Percentiles rank a stretch among this genome's conserved stretches.
Conservation (phyloP, 2,329 filamentous ascomycete genomes). For the Penicillium sp. region DNA sequence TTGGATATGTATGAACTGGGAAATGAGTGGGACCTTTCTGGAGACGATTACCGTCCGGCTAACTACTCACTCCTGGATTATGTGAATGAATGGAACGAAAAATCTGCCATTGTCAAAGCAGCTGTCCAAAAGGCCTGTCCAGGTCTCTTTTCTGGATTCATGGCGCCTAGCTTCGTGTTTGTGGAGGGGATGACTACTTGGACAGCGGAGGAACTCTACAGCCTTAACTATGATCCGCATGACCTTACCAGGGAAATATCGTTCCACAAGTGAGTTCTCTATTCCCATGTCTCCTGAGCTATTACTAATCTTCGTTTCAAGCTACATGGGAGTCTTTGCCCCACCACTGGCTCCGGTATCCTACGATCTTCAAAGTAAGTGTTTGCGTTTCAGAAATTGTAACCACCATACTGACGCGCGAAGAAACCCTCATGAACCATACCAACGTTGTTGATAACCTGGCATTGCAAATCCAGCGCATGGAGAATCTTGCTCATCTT, state of each 20-base stretch:
- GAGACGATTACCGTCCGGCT: constrained; percentile 2
- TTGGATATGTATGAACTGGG: constrained; percentile 14
- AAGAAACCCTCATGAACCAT: constrained; percentile 19
- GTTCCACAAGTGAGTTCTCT: constrained; percentile 7
- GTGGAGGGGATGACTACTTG: constrained; percentile 2
- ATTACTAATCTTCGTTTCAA: not conserved
- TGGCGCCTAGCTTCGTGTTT: constrained; percentile 13
- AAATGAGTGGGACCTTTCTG: constrained; percentile 14
- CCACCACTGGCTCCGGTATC: not conserved
- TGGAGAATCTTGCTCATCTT: constrained; percentile 13
- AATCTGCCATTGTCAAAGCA: constrained; percentile 4
- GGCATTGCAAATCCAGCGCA: constrained; percentile 9
- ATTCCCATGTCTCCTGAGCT: too few relatives aligned
- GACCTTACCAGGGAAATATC: constrained; percentile 9
- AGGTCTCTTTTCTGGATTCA: constrained; percentile 4
- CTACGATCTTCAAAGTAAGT: constrained; percentile 7
- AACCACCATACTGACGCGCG: not conserved
- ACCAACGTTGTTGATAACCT: constrained; percentile 12
- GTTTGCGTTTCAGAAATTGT: not conserved
- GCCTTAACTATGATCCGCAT: constrained; percentile 6
- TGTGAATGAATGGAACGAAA: constrained; percentile 14
- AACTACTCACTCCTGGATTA: constrained; percentile 16
- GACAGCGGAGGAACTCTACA: constrained; percentile 1
- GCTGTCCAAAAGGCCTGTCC: constrained; percentile 13
- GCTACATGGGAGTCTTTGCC: constrained; percentile 10